Percentiles rank a stretch among this genome's conserved stretches.
Evolutionary conservation across 768 basidiomycete species (phyloP).

Genomic region (Butyriboletus loyo): DNA sequence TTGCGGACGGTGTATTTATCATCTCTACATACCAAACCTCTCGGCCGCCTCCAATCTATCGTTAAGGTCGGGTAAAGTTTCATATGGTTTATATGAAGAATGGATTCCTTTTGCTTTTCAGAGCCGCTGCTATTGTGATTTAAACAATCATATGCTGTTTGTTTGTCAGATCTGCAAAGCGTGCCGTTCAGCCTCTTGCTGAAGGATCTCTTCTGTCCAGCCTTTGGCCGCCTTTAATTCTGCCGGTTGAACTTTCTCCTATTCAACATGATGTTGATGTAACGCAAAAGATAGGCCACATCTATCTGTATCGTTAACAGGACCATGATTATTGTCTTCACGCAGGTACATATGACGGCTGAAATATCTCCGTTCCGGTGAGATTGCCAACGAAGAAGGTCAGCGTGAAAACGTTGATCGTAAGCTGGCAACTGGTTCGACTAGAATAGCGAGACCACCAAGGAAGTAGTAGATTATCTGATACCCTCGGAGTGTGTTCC

Average conservation of each 20-base stretch:
- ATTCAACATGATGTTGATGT: slow-evolving; percentile 25
- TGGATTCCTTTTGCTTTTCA: slow-evolving; percentile 23
- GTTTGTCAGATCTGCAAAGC: slow-evolving; percentile 30
- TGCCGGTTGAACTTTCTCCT: slow-evolving; percentile 16
- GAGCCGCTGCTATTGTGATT: not conserved
- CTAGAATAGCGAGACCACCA: slow-evolving; percentile 37
- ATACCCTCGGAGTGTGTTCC: slow-evolving; percentile 24
- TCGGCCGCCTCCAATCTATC: not conserved
- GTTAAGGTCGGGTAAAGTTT: not conserved
- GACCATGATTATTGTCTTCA: slow-evolving; percentile 34
- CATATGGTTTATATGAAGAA: slow-evolving; percentile 36
- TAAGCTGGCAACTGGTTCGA: slow-evolving; percentile 17
- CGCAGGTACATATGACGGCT: slow-evolving; percentile 20
- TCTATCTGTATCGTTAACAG: slow-evolving; percentile 23
- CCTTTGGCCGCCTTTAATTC: slow-evolving; percentile 13
- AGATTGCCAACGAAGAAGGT: slow-evolving; percentile 22
- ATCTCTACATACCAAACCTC: slow-evolving; percentile 14
- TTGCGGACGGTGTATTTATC: slow-evolving; percentile 28
- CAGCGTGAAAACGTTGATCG: slow-evolving; percentile 19
- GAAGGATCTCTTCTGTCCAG: slow-evolving; percentile 25
- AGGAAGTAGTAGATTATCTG: slow-evolving; percentile 31
- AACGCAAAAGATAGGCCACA: slow-evolving; percentile 18
- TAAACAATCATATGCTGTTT: slow-evolving; percentile 16
- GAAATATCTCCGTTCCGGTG: slow-evolving; percentile 26
- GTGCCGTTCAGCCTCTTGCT: slow-evolving; percentile 21